Base-by-base conservation (phyloP, 2,329 filamentous ascomycete species). In the Colletotrichum cordylinicola region DNA sequence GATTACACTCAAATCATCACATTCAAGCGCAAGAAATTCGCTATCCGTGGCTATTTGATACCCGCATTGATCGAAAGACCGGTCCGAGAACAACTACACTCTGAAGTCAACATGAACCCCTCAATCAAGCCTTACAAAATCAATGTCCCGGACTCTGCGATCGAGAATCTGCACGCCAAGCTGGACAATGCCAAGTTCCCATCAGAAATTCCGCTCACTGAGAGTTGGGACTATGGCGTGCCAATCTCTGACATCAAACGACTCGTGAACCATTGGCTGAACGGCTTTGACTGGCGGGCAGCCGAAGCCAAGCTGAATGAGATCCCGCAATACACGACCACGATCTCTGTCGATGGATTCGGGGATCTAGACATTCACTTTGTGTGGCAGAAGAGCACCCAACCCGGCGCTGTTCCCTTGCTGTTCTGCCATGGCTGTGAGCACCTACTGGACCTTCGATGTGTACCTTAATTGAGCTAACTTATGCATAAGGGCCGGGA, bases 371-470 rank as follows among this genome's bases (percentile, higher is more conserved):
- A 91, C 29, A 86, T 95, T 3, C 93, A 95, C 81, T 93, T 93
- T 79, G 81, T 94, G 8, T 91, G 94, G 80, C 87, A 93, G 78
- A 86, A 82, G 68, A 91, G 89, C 78, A 80, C 83, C 2, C 85
- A 84, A 3, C 78, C 87, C 2, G 85, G 86, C 24, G 91, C 91
- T 2, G 90, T 95, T 56, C 93, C 93, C 0, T 80, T 95, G 35
- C 81, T 95, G 1, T 94, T 95, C 81, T 86, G 88, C n/a, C 93
- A 94, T 80, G 92, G 93, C 16, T 94, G 90, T 86, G 75, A 79
- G 83, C 10, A 8, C 29, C 3, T 33, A 4, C n/a, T 13, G 8
- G 4, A 13, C 31, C 27, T 61, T 31, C 4, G 29, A n/a, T 33
- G 18, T 4, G 18, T 24, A 27, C 24, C 24, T 27, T 27, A 5